A percentile compares a stretch with the other conserved stretches of the same genome.
phyloP scores from a whole-genome alignment of 768 basidiomycete species.

The Suillus fuscotomentosus region DNA sequence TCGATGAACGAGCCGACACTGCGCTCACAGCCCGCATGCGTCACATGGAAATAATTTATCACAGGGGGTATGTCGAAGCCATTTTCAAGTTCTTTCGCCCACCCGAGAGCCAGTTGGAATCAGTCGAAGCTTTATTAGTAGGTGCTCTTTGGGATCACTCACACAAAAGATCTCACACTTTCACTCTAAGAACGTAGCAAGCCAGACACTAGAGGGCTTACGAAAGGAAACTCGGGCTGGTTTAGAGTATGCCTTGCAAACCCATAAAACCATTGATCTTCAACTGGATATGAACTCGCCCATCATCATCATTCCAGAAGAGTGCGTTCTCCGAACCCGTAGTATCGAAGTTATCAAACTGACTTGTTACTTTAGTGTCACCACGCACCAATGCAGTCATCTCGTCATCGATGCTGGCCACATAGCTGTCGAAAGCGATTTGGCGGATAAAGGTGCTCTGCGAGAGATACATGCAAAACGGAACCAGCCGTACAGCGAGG shows the following conservation, averaged over 20 bases:
- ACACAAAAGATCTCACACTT: neutral
- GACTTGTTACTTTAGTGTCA: slow-evolving; percentile 51
- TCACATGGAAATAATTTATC: slow-evolving; percentile 96
- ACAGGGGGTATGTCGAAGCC: slow-evolving; percentile 90
- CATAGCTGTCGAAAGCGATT: slow-evolving; percentile 87
- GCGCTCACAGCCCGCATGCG: slow-evolving; percentile 88
- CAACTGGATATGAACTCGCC: slow-evolving; percentile 96
- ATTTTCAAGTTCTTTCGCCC: slow-evolving; percentile 91
- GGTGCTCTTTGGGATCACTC: slow-evolving; percentile 21
- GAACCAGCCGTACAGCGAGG: slow-evolving; percentile 79
- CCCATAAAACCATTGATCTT: slow-evolving; percentile 95
- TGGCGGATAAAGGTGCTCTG: slow-evolving; percentile 81
- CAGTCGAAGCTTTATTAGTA: slow-evolving; percentile 89
- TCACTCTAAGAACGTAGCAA: slow-evolving; percentile 72
- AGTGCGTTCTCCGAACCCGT: slow-evolving; percentile 42
- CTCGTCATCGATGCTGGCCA: slow-evolving; percentile 95
- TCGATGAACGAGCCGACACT: slow-evolving; percentile 89
- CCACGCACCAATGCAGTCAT: slow-evolving; percentile 74
- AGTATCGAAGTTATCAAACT: neutral
- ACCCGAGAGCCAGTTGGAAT: slow-evolving; percentile 91
- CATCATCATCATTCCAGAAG: slow-evolving; percentile 94
- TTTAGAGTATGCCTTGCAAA: slow-evolving; percentile 88
- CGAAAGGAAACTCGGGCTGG: slow-evolving; percentile 93
- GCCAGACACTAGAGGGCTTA: slow-evolving; percentile 89
- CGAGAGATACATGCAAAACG: slow-evolving; percentile 79